Conservation (phyloP, 441 rosid genomes). For the Croton setiger region DNA sequence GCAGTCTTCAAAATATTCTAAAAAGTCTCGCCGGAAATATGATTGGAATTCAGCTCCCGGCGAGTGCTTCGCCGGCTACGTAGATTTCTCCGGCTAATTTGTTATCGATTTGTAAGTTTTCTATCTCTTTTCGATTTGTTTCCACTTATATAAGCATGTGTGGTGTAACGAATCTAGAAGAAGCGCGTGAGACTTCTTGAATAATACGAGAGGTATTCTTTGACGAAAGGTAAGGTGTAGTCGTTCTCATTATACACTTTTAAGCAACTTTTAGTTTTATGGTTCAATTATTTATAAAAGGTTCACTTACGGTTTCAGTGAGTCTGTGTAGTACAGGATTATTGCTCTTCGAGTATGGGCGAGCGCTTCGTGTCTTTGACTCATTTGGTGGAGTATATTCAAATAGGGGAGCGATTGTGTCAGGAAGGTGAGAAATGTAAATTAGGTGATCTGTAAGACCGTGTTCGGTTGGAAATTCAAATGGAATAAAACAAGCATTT, state of each 20-base stretch:
- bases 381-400: not conserved
- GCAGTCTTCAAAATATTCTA: not conserved
- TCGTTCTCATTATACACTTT: not conserved
- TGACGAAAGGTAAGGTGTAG: not conserved
- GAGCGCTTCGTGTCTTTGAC: not conserved
- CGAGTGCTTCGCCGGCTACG: not conserved
- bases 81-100: not conserved
- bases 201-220: not conserved
- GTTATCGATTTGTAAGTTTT: not conserved
- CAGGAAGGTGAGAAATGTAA: constrained; percentile 23
- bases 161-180: not conserved
- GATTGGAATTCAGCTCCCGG: constrained; percentile 3
- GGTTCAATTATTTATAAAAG: not conserved
- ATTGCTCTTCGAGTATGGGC: not conserved
- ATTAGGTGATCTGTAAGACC: constrained; percentile 9
- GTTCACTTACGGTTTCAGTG: not conserved
- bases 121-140: not conserved
- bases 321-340: not conserved
- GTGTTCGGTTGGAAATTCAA: not conserved
- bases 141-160: not conserved
- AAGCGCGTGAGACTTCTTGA: constrained; percentile 19
- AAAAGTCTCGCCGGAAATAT: constrained; percentile 2
- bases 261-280: not conserved
- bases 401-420: too few relatives aligned
- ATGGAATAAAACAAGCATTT: not conserved